Evolutionary conservation across 768 basidiomycete species (phyloP).

Genomic region (Terana coerulea): DNA sequence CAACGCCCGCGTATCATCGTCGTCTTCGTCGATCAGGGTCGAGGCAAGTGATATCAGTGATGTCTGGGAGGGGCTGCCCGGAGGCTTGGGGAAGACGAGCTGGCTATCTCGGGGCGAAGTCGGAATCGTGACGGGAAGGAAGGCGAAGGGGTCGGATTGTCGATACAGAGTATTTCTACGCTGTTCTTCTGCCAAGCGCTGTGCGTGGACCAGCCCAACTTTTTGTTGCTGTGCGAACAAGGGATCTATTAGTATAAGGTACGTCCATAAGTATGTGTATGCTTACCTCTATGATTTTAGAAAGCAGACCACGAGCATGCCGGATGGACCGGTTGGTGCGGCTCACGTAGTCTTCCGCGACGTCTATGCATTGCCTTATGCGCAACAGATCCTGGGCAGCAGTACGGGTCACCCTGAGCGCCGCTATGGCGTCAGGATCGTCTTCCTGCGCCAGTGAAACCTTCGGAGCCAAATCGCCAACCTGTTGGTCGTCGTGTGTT

Average conservation of each 20-base stretch:
- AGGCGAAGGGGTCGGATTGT: conserved; percentile 5
- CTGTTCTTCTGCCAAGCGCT: no score
- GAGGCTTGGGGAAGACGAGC: conserved; percentile 15
- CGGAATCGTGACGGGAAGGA: conserved; percentile 16
- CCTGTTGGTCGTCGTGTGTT: neutral
- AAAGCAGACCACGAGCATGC: conserved; percentile 54
- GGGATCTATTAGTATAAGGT: neutral
- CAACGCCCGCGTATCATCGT: conserved; percentile 60
- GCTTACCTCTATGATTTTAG: conserved; percentile 51
- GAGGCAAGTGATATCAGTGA: conserved; percentile 43
- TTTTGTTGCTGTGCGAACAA: neutral
- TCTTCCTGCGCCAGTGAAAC: no score
- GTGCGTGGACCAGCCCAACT: no score
- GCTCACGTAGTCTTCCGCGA: conserved; percentile 54
- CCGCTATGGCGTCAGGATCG: no score
- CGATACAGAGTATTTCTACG: neutral
- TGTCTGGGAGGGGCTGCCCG: conserved; percentile 29
- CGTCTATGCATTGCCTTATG: conserved; percentile 50
- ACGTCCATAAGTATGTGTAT: neutral
- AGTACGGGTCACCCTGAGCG: conserved; percentile 39
- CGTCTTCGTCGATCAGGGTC: conserved; percentile 52
- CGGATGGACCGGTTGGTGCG: conserved; percentile 52
- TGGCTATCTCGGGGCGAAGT: conserved; percentile 13
- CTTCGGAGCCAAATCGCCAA: no score
- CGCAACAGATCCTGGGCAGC: conserved; percentile 53